Conservation (phyloP, 306 rosid genomes). For the Dalbergia oliveri region DNA sequence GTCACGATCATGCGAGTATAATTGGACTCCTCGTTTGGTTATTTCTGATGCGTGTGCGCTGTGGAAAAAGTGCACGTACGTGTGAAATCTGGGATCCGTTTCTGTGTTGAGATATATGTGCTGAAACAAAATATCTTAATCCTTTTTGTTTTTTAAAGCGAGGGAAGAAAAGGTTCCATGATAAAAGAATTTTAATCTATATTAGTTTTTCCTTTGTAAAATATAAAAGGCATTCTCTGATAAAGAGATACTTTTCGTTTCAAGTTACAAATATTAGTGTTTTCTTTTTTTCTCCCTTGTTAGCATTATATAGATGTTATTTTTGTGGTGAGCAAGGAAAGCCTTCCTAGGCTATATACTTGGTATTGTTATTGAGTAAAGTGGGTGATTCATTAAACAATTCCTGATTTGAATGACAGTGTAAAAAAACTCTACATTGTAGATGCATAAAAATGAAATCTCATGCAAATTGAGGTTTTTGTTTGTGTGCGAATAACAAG, state of each 20-base stretch:
- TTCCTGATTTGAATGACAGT: no score
- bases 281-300: no score
- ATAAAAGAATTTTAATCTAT: background rate
- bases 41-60: slow-evolving; percentile 24
- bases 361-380: background rate
- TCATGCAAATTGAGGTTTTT: slow-evolving; percentile 8
- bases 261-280: background rate
- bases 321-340: background rate
- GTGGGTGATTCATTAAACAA: background rate
- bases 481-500: background rate
- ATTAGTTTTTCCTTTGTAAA: background rate
- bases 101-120: background rate
- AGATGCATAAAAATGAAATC: background rate
- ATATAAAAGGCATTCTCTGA: background rate
- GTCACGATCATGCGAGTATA: slow-evolving; percentile 26
- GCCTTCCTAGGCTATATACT: background rate
- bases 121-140: slow-evolving; percentile 7
- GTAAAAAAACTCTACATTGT: no score
- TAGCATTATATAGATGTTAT: background rate
- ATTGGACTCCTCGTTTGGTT: slow-evolving; percentile 9
- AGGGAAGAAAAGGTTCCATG: background rate
- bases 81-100: slow-evolving; percentile 3
- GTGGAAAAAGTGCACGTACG: slow-evolving; percentile 31
- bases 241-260: background rate
- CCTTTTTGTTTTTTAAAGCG: slow-evolving; percentile 4